These are phyloP conservation scores for Zanthoxylum bungeanum DNA, from an alignment of 345 rosid species.

Conservation along the genomic window DNA sequence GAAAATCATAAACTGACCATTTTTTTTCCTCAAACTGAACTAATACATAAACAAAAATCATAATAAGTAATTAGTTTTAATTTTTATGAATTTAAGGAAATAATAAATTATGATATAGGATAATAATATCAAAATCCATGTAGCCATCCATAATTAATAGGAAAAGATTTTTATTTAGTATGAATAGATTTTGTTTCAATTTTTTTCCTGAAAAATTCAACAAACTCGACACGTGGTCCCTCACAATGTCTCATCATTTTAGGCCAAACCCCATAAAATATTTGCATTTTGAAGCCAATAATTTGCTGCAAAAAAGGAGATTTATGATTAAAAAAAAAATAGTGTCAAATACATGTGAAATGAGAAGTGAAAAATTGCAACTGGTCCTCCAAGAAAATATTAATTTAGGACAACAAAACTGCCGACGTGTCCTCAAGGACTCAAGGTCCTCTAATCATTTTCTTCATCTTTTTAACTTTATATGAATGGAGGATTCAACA, in stretches of 20 bases:
- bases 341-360: background rate
- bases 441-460: background rate
- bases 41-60: too few species aligned
- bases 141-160: too few species aligned
- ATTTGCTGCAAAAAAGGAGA: background rate
- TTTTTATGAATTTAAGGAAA: too few species aligned
- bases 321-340: background rate
- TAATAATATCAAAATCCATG: too few species aligned
- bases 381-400: background rate
- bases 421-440: background rate
- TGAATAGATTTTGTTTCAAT: too few species aligned
- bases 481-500: background rate
- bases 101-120: too few species aligned
- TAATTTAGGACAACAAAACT: background rate
- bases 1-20: too few species aligned
- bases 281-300: background rate
- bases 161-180: too few species aligned
- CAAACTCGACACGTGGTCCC: too few species aligned
- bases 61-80: too few species aligned
- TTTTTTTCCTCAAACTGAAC: too few species aligned
- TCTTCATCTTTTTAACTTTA: background rate
- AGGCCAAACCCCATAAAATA: background rate
- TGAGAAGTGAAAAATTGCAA: background rate
- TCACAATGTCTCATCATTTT: background rate
- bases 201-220: too few species aligned